phyloP scores from a whole-genome alignment of 345 rosid species.

The Linum tenue region DNA sequence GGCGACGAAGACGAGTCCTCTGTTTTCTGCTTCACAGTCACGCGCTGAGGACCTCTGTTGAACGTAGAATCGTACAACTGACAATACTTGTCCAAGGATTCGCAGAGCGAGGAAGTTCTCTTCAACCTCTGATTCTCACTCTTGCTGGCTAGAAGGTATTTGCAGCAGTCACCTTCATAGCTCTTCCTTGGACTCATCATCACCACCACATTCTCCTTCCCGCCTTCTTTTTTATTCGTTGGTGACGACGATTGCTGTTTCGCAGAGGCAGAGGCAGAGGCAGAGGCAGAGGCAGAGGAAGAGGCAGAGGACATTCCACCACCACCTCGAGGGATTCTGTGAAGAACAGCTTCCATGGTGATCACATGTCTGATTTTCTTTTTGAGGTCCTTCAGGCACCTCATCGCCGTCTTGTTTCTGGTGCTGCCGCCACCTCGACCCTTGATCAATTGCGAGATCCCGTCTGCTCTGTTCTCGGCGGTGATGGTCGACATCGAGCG shows the following conservation, averaged over 20 bases:
- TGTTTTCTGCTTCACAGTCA: conserved; percentile 18
- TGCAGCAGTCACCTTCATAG: conserved; percentile 5
- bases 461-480: conserved; percentile 24
- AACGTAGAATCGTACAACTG: conserved; percentile 48
- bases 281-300: conserved; percentile 13
- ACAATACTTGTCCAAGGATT: conserved; percentile 52
- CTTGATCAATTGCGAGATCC: conserved; percentile 22
- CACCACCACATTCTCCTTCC: conserved; percentile 21
- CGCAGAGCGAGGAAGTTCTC: conserved; percentile 48
- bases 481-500: conserved; percentile 24
- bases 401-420: conserved; percentile 38
- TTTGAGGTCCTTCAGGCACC: conserved; percentile 54
- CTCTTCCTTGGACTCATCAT: conserved; percentile 14
- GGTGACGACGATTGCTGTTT: no score
- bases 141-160: conserved; percentile 10
- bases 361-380: conserved; percentile 62
- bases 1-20: conserved; percentile 26
- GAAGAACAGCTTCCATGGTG: conserved; percentile 70
- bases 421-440: conserved; percentile 18
- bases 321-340: conserved; percentile 59
- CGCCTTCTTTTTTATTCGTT: conserved; percentile 37
- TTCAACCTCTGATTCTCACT: conserved; percentile 13
- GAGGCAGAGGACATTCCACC: conserved; percentile 25
- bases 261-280: conserved; percentile 24
- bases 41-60: conserved; percentile 37